Evolutionary conservation across 331 rosid genomes (phyloP), one percentile per base, ranked within the genome.

Genomic region (Dryas integrifolia): DNA sequence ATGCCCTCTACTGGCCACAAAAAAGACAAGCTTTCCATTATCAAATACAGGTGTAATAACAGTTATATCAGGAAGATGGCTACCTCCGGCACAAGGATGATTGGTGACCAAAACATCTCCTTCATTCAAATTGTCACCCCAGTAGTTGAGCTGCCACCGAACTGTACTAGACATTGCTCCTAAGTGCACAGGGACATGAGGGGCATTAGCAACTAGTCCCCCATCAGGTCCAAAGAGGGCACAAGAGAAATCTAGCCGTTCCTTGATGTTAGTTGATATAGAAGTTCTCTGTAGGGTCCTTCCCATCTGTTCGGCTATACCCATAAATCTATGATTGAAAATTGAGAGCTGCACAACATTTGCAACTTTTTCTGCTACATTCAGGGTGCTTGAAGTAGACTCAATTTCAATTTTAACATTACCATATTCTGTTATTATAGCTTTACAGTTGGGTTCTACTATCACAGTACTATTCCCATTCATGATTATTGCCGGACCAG

Each of bases 251-350:
- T 92, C 97, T 46, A 90, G 96, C 26, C 93, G 82, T 79, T 92
- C 98, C 80, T 92, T 92, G 79, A 92, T 92, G 73, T 92, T 92
- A 41, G 98, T 90, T 15, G 97, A 92, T 70, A 92, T 92, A 24
- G 97, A 92, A 70, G 98, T 92, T 81, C 96, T 87, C 76, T 92
- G 98, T 51, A 92, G 81, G 58, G 98, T 90, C 82, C 96, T 87
- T 81, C 96, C 98, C 97, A 92, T 92, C 83, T 92, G 98, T 83
- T 92, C 98, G 1, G 97, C 98, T 80, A 92, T 92, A 74, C 98
- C 98, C 98, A 92, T 92, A 83, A 92, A 92, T 71, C 97, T 81
- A 81, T 90, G 92, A 79, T 83, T 92, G 79, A 92, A 92, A 74
- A 92, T 92, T 47, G 98, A 90, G 48, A 92, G 97, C 58, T 90